A percentile compares a stretch with the other conserved stretches of the same genome.
Conservation (phyloP, 192 early-diverging fungal genomes). For the Polychytrium aggregatum region DNA sequence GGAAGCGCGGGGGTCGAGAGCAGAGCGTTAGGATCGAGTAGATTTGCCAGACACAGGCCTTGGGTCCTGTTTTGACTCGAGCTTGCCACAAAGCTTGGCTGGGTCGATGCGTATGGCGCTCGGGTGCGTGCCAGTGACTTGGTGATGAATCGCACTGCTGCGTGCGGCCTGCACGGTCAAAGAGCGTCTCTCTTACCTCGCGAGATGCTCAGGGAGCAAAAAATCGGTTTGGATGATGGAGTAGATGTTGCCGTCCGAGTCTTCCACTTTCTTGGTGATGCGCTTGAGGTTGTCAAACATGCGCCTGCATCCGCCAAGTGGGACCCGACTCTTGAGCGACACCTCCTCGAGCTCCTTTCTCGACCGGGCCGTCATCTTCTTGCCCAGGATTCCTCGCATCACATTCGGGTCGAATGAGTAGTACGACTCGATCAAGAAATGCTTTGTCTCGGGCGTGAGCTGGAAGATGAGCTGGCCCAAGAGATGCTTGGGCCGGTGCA, state of each 20-base stretch:
- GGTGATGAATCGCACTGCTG: too few relatives aligned
- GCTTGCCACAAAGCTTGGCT: too few relatives aligned
- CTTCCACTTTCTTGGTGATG: conserved; percentile 45
- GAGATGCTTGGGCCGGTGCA: conserved; percentile 26
- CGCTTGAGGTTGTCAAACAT: conserved; percentile 60
- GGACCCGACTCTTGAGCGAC: conserved; percentile 11
- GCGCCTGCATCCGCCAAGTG: conserved; percentile 29
- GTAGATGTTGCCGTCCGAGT: conserved; percentile 39
- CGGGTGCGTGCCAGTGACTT: too few relatives aligned
- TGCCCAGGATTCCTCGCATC: conserved; percentile 35
- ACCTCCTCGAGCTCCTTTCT: conserved; percentile 40
- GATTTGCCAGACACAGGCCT: too few relatives aligned
- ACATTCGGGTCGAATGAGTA: conserved; percentile 32
- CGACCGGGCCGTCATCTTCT: conserved; percentile 35
- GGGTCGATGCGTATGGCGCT: too few relatives aligned
- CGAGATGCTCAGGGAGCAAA: conserved; percentile 30
- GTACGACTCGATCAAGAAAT: conserved; percentile 32
- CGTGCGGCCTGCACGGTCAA: too few relatives aligned
- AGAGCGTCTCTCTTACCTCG: conserved; percentile 25
- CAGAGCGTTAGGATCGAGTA: too few relatives aligned
- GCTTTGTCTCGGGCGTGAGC: conserved; percentile 9
- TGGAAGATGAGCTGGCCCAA: conserved; percentile 27
- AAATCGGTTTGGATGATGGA: conserved; percentile 32
- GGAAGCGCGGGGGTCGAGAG: too few relatives aligned
- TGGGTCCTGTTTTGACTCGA: too few relatives aligned